Percentiles rank a stretch among this genome's conserved stretches.
Conservation (phyloP, 2,329 filamentous ascomycete genomes). For the Aspergillus bombycis region DNA sequence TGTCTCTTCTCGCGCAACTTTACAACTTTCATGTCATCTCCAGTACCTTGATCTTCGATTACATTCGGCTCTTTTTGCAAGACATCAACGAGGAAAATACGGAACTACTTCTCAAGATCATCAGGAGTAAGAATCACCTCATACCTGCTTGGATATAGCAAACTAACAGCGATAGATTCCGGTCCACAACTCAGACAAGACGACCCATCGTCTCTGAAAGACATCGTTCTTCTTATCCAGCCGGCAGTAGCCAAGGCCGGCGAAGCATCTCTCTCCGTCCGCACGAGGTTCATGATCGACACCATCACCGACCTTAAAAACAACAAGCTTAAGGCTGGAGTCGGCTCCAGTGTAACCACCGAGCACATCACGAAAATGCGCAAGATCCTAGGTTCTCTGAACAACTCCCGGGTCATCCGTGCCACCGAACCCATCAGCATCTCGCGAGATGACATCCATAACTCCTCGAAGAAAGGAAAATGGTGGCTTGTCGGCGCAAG, state of each 20-base stretch:
- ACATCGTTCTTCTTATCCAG: conserved; percentile 80
- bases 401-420: conserved; percentile 64
- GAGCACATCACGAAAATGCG: conserved; percentile 89
- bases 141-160: background rate
- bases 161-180: conserved; percentile 52
- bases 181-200: conserved; percentile 85
- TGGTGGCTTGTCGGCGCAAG: conserved; percentile 99
- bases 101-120: conserved; percentile 81
- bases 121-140: conserved; percentile 59
- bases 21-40: conserved; percentile 92
- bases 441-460: conserved; percentile 77
- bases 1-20: conserved; percentile 80
- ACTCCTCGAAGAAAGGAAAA: conserved; percentile 85
- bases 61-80: conserved; percentile 75
- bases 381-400: conserved; percentile 81
- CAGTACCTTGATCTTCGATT: conserved; percentile 84
- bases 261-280: conserved; percentile 73
- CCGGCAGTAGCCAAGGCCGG: conserved; percentile 69
- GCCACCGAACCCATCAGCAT: conserved; percentile 81
- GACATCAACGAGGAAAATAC: conserved; percentile 83
- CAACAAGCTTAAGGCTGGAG: conserved; percentile 79
- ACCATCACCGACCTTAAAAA: conserved; percentile 94
- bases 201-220: conserved; percentile 83
- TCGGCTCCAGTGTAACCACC: conserved; percentile 71
- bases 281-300: conserved; percentile 97